These are phyloP conservation scores for Monascus ruber DNA, from an alignment of 2,329 filamentous ascomycete species.

Conservation along the genomic window DNA sequence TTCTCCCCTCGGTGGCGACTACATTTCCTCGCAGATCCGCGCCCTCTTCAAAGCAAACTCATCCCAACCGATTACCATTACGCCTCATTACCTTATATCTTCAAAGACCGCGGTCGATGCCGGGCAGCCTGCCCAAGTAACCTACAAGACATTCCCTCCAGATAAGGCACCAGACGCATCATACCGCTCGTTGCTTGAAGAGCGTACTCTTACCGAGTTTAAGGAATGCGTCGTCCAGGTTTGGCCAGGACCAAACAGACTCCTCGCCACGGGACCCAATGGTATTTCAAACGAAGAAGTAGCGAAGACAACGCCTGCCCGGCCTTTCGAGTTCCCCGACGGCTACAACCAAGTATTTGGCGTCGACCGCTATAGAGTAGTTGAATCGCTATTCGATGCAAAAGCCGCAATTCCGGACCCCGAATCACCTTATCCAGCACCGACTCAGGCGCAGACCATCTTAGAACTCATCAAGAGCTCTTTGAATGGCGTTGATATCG, in stretches of 20 bases:
- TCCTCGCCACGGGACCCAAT: constrained; percentile 39
- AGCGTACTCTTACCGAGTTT: constrained; percentile 86
- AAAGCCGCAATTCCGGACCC: constrained; percentile 53
- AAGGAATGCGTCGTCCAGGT: constrained; percentile 95
- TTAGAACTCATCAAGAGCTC: constrained; percentile 69
- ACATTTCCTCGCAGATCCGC: constrained; percentile 79
- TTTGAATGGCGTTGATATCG: constrained; percentile 72
- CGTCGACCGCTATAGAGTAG: constrained; percentile 71
- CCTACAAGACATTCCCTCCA: constrained; percentile 57
- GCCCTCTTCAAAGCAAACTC: constrained; percentile 59
- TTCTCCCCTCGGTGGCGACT: constrained; percentile 77
- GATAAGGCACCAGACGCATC: constrained; percentile 50
- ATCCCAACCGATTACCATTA: constrained; percentile 60
- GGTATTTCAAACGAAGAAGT: constrained; percentile 62
- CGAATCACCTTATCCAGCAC: constrained; percentile 35
- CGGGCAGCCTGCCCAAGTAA: constrained; percentile 64
- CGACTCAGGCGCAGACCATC: constrained; percentile 66
- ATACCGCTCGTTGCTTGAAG: constrained; percentile 77
- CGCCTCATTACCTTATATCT: constrained; percentile 77
- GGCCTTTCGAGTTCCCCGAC: constrained; percentile 93
- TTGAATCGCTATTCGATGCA: constrained; percentile 86
- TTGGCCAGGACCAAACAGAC: constrained; percentile 70
- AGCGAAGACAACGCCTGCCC: constrained; percentile 60
- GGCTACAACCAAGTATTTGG: constrained; percentile 94
- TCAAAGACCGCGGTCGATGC: constrained; percentile 85